phyloP scores from a whole-genome alignment of 192 early-diverging fungal genomes.

The Entophlyctis luteolus region DNA sequence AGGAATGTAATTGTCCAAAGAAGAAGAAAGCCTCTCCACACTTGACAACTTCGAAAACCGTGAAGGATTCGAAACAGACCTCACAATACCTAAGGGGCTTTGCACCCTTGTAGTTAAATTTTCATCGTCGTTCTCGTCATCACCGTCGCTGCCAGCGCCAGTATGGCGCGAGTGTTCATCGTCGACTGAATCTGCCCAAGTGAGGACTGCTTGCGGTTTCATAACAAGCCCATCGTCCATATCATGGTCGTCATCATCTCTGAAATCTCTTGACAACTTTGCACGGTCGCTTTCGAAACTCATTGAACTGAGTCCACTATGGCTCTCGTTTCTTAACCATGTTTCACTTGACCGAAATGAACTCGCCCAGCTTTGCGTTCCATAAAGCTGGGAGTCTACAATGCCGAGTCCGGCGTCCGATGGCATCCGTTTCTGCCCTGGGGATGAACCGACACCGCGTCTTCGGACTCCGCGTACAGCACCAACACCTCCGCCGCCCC shows the following conservation, averaged over 20 bases:
- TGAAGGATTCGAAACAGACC: slow-evolving; percentile 8
- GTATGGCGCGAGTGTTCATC: neutral
- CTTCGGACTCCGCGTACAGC: no score
- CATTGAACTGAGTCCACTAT: no score
- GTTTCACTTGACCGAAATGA: no score
- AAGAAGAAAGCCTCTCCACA: neutral
- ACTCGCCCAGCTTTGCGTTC: no score
- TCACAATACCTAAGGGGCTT: neutral
- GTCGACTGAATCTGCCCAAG: neutral
- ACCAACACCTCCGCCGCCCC: slow-evolving; percentile 3
- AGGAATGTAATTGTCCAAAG: neutral
- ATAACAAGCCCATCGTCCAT: slow-evolving; percentile 20
- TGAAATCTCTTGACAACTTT: neutral
- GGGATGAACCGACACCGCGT: no score
- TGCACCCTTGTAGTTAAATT: neutral
- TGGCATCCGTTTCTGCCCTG: no score
- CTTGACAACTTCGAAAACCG: neutral
- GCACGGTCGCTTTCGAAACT: no score
- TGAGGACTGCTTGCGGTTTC: neutral
- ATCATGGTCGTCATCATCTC: slow-evolving; percentile 18
- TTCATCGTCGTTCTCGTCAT: slow-evolving; percentile 9
- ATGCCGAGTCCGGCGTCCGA: no score
- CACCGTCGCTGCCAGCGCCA: slow-evolving; percentile 1
- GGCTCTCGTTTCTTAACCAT: no score
- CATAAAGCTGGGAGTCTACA: no score